A percentile compares a stretch with the other conserved stretches of the same genome.
Conservation (phyloP, 345 rosid genomes). For the Durio zibethinus region DNA sequence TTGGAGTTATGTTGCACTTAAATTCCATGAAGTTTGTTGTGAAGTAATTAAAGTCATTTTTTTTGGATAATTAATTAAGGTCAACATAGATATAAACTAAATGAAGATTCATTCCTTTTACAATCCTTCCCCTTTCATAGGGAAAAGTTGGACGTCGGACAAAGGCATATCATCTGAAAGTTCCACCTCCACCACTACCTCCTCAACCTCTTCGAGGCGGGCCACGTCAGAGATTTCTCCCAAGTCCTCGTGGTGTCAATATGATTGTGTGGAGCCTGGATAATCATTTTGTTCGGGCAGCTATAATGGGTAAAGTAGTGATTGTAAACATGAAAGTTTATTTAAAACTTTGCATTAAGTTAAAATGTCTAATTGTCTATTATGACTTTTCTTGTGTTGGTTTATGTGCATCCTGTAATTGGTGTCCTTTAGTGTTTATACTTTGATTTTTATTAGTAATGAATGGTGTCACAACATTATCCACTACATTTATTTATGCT, state of each 20-base stretch:
- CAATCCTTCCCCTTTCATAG: constrained; percentile 28
- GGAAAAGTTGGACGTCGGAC: constrained; percentile 94
- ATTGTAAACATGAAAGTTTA: constrained; percentile 9
- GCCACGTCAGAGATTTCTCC: constrained; percentile 94
- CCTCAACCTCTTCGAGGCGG: constrained; percentile 99
- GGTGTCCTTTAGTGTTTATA: neutral
- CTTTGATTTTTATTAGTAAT: neutral
- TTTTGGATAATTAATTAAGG: no score
- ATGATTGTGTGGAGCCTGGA: constrained; percentile 99
- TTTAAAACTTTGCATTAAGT: constrained; percentile 8
- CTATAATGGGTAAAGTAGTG: constrained; percentile 82
- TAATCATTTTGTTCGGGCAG: constrained; percentile 98
- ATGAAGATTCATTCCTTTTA: constrained; percentile 5
- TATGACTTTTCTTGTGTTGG: neutral
- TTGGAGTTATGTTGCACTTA: neutral
- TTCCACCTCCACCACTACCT: constrained; percentile 98
- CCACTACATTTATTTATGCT: neutral
- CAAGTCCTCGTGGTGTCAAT: constrained; percentile 98
- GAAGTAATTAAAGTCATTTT: neutral
- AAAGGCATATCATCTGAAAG: constrained; percentile 89
- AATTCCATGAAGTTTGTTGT: constrained; percentile 7
- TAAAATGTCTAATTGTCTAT: neutral
- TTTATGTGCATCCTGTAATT: neutral
- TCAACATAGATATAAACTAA: neutral
- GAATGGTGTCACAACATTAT: neutral